A percentile compares a stretch with the other conserved stretches of the same genome.
These are phyloP conservation scores for Saturnispora diversa DNA, from an alignment of 805 yeast genomes.

Conservation along the genomic window DNA sequence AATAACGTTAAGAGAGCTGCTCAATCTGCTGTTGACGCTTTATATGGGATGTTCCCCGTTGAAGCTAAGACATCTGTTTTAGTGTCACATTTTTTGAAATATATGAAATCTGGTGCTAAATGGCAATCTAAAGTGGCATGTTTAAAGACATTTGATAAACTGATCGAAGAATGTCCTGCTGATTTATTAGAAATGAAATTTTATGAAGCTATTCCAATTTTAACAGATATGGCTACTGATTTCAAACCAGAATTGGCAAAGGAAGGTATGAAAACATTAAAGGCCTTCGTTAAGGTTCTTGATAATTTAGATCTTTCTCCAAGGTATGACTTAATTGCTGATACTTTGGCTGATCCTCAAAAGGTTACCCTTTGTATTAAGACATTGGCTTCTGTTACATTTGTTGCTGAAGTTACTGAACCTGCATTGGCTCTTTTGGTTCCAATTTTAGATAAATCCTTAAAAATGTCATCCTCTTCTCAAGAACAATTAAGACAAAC, in stretches of 20 bases:
- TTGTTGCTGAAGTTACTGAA: slow-evolving; percentile 97
- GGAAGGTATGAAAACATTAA: slow-evolving; percentile 66
- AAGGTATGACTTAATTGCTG: slow-evolving; percentile 74
- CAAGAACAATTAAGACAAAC: slow-evolving; percentile 97
- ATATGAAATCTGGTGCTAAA: slow-evolving; percentile 76
- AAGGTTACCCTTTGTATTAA: slow-evolving; percentile 86
- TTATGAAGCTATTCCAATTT: slow-evolving; percentile 68
- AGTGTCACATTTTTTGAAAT: slow-evolving; percentile 50
- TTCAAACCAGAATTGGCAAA: slow-evolving; percentile 93
- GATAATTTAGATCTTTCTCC: slow-evolving; percentile 90
- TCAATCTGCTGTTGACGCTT: slow-evolving; percentile 63
- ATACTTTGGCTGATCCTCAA: slow-evolving; percentile 83
- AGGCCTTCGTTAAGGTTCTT: slow-evolving; percentile 65
- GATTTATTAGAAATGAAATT: slow-evolving; percentile 81
- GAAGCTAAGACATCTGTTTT: slow-evolving; percentile 74
- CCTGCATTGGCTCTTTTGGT: slow-evolving; percentile 85
- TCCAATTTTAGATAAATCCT: slow-evolving; percentile 85
- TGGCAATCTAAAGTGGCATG: slow-evolving; percentile 89
- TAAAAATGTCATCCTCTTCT: slow-evolving; percentile 78
- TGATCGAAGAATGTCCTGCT: slow-evolving; percentile 71
- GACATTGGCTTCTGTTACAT: slow-evolving; percentile 85
- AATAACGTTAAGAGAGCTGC: slow-evolving; percentile 79
- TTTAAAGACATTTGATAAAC: slow-evolving; percentile 60
- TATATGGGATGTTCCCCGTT: slow-evolving; percentile 61
- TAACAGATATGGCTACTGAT: slow-evolving; percentile 87